Percentiles rank a stretch among this genome's conserved stretches.
Conservation (phyloP, 2,329 filamentous ascomycete genomes). For the Sporothrix globosa region DNA sequence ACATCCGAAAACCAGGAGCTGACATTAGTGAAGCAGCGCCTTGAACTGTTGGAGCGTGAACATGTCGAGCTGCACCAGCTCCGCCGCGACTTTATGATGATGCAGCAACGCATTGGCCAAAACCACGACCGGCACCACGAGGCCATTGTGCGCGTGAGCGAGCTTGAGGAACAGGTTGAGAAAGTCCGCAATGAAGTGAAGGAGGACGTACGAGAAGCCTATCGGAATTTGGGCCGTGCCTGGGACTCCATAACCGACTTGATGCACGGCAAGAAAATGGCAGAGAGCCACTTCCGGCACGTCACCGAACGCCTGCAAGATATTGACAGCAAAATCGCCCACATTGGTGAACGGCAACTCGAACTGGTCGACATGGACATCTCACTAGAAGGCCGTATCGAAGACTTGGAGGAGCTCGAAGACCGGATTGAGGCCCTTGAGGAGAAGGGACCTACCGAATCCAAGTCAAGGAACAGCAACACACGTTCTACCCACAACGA, state of each 20-base stretch:
- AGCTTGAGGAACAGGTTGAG: conserved; percentile 59
- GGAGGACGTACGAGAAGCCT: conserved; percentile 58
- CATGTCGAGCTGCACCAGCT: conserved; percentile 40
- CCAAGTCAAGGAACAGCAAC: conserved; percentile 10
- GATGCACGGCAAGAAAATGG: conserved; percentile 45
- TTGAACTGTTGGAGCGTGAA: conserved; percentile 51
- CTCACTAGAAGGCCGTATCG: conserved; percentile 59
- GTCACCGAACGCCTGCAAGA: conserved; percentile 49
- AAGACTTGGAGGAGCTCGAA: conserved; percentile 47
- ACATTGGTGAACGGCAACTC: conserved; percentile 53
- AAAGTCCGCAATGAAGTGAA: conserved; percentile 55
- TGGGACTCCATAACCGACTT: conserved; percentile 57
- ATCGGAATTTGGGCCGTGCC: conserved; percentile 57
- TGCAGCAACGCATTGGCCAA: conserved; percentile 39
- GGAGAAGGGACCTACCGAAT: conserved; percentile 7
- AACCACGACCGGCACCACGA: conserved; percentile 44
- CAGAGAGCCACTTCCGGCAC: conserved; percentile 46
- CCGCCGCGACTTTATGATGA: conserved; percentile 40
- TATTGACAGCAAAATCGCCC: conserved; percentile 50
- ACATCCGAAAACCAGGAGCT: conserved; percentile 50
- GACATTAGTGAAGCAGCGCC: conserved; percentile 53
- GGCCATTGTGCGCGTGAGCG: conserved; percentile 51
- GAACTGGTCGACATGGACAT: conserved; percentile 56
- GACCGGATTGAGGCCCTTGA: conserved; percentile 44
- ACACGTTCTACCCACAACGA: conserved; percentile 24